A percentile compares a stretch with the other conserved stretches of the same genome.
These are phyloP conservation scores for Solanum pimpinellifolium DNA, from an alignment of 257 asterid species.

Conservation along the genomic window DNA sequence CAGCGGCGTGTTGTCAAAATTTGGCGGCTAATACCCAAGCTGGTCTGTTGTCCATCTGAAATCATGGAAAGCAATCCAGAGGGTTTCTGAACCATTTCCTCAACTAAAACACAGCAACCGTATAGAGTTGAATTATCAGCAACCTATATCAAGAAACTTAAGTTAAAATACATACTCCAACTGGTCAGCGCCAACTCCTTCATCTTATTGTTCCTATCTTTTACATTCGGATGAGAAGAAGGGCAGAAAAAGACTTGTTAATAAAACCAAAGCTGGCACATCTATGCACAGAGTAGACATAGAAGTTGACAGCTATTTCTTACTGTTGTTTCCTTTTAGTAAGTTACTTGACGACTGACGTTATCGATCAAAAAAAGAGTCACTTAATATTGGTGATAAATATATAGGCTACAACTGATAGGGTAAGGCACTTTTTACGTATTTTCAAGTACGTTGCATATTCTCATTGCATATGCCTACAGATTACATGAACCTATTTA, in stretches of 20 bases:
- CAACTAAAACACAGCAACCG: constrained; percentile 97
- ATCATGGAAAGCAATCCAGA: constrained; percentile 80
- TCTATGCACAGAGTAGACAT: background rate
- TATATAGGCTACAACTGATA: background rate
- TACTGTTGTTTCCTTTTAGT: background rate
- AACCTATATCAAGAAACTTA: constrained; percentile 34
- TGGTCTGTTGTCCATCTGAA: constrained; percentile 51
- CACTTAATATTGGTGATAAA: background rate
- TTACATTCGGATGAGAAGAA: background rate
- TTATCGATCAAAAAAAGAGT: background rate
- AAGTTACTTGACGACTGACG: background rate
- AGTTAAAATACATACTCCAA: background rate
- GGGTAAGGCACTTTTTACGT: background rate
- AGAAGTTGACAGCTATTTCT: background rate
- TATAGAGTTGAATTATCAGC: constrained; percentile 95
- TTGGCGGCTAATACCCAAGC: constrained; percentile 55
- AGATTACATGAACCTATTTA: background rate
- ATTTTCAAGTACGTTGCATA: background rate
- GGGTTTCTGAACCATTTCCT: constrained; percentile 84
- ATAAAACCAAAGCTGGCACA: background rate
- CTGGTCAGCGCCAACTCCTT: background rate
- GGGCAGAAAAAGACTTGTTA: background rate
- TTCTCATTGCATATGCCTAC: background rate
- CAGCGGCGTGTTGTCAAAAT: constrained; percentile 89
- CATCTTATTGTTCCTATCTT: background rate